Evolutionary conservation across 140 eudicot species (phyloP), one percentile per base, ranked within the genome.

Genomic region (Stevia rebaudiana): DNA sequence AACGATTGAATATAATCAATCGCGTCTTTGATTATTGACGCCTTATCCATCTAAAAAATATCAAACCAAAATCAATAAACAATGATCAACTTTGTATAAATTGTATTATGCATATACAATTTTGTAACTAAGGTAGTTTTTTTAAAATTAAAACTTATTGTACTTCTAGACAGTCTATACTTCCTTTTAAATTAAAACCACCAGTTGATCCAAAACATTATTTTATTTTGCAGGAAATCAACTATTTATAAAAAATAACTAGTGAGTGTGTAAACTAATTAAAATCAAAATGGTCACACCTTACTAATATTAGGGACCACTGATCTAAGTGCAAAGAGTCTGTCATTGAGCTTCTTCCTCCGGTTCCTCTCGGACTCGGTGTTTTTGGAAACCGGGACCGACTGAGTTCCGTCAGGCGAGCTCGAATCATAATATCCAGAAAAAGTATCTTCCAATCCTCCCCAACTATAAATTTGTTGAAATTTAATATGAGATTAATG

Each of bases 251-350:
- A 5, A 33, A 33, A 3, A 5, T 3, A 44, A 15, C 10, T 44
- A 17, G n/a, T n/a, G n/a, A n/a, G n/a, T n/a, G n/a, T n/a, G n/a
- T n/a, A n/a, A n/a, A n/a, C n/a, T n/a, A 46, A 46, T 6, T 46
- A 18, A 46, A 52, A 17, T 54, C 19, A 4, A 17, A 9, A 28
- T 12, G 18, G 22, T 55, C 57, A 76, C 86, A 87, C 98, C 95
- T 91, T 91, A 23, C 70, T 84, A 31, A 91, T 91, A 55, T 84
- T 91, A 3, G 98, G 98, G 75, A 91, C 98, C 35, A 91, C 98
- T 0, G 96, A 83, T 69, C 98, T 76, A 2, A 91, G 95, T 13
- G 98, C 98, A 48, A 78, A 85, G 36, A 91, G 80, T 43, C 86
- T 79, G 19, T 91, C 91, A 50, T 82, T 84, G 10, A 91, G 82